Percentiles rank a stretch among this genome's conserved stretches.
These are phyloP conservation scores for Euphorbia tirucalli DNA, from an alignment of 345 rosid species.

Conservation along the genomic window DNA sequence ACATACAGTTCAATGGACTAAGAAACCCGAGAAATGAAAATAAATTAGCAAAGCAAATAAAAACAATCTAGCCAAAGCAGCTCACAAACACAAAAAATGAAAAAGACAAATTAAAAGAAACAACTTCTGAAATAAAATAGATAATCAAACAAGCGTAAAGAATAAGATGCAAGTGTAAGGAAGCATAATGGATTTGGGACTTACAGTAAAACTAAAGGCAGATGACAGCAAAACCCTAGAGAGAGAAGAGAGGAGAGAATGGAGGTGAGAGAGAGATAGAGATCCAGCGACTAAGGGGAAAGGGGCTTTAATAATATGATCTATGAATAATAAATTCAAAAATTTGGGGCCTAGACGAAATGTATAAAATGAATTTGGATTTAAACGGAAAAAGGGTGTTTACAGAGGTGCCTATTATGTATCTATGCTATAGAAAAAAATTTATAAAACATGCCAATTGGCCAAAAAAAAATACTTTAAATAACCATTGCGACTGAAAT, in stretches of 20 bases:
- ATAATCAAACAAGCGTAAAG: background rate
- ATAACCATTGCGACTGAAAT: too few relatives aligned
- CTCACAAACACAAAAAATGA: background rate
- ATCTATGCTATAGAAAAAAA: too few relatives aligned
- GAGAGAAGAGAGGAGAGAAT: background rate
- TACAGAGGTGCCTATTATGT: too few relatives aligned
- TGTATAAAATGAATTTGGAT: too few relatives aligned
- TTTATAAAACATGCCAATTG: too few relatives aligned
- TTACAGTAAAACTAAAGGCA: slow-evolving; percentile 1
- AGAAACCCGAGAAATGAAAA: too few relatives aligned
- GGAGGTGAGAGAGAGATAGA: background rate
- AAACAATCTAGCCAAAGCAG: background rate
- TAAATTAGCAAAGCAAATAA: background rate
- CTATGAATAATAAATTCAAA: background rate
- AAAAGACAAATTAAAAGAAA: background rate
- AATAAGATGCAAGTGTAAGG: background rate
- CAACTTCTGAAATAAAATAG: background rate
- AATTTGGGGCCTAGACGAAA: background rate
- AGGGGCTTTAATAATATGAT: background rate
- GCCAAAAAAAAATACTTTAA: too few relatives aligned
- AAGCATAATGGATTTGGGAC: background rate
- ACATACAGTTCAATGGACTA: background rate
- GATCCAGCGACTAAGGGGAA: slow-evolving; percentile 3
- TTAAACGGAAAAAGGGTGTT: too few relatives aligned
- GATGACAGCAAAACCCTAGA: slow-evolving; percentile 19